Percentiles rank a stretch among this genome's conserved stretches.
Evolutionary conservation across 306 rosid genomes (phyloP).

Genomic region (Rosa lucieae): DNA sequence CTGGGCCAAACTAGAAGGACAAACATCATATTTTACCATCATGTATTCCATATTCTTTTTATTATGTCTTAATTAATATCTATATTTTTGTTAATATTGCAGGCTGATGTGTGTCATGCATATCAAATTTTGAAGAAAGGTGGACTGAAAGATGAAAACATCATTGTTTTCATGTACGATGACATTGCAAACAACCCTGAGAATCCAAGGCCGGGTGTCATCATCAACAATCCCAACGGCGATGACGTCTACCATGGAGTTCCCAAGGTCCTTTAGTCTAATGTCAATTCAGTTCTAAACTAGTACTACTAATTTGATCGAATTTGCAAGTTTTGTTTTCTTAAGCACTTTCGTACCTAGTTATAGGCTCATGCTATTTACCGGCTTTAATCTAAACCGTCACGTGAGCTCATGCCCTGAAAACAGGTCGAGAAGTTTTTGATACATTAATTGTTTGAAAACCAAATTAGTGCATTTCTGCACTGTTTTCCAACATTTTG

Average conservation of each 20-base stretch:
- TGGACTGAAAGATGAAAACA: constrained; percentile 42
- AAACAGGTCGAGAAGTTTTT: background rate
- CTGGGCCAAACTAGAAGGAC: background rate
- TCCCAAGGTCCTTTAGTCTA: constrained; percentile 30
- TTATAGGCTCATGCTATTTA: background rate
- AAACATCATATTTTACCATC: background rate
- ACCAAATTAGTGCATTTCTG: background rate
- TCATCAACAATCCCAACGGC: constrained; percentile 40
- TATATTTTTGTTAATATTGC: background rate
- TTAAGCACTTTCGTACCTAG: background rate
- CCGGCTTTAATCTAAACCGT: background rate
- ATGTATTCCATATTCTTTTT: too few species aligned
- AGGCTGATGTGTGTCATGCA: constrained; percentile 53
- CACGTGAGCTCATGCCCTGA: too few species aligned
- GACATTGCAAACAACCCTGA: constrained; percentile 31
- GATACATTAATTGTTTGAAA: background rate
- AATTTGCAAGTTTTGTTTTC: background rate
- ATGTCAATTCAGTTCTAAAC: background rate
- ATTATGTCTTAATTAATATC: background rate
- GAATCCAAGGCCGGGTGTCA: constrained; percentile 47
- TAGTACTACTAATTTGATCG: background rate
- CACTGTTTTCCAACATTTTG: background rate
- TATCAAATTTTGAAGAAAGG: constrained; percentile 49
- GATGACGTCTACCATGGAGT: constrained; percentile 43
- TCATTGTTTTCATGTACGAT: constrained; percentile 52